Conservation (phyloP, 495 filamentous ascomycete genomes). For the Talaromyces thailandensis region DNA sequence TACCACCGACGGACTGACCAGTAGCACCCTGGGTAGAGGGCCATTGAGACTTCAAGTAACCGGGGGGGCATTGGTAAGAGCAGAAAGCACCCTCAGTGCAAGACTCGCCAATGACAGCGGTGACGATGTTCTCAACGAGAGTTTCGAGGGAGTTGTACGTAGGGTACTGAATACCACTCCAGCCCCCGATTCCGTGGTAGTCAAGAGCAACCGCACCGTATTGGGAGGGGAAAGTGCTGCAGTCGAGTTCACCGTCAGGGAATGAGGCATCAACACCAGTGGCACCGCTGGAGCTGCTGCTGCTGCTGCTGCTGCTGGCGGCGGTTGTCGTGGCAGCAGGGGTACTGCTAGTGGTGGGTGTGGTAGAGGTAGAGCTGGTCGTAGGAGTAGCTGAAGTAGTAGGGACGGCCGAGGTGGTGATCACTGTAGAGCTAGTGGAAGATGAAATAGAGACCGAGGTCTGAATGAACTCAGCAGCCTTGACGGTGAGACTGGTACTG, state of each 20-base stretch:
- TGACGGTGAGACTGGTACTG: slow-evolving; percentile 8
- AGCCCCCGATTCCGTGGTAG: slow-evolving; percentile 65
- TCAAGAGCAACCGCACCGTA: slow-evolving; percentile 71
- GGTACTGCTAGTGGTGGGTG: slow-evolving; percentile 14
- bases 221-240: slow-evolving; percentile 64
- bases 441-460: slow-evolving; percentile 13
- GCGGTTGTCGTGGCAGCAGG: slow-evolving; percentile 13
- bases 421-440: background rate
- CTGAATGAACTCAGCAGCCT: slow-evolving; percentile 20
- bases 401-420: slow-evolving; percentile 1
- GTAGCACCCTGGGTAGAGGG: slow-evolving; percentile 68
- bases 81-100: slow-evolving; percentile 64
- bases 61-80: slow-evolving; percentile 87
- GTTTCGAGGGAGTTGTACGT: slow-evolving; percentile 19
- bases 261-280: slow-evolving; percentile 59
- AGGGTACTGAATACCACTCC: slow-evolving; percentile 68
- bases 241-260: slow-evolving; percentile 66
- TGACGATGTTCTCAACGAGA: slow-evolving; percentile 50
- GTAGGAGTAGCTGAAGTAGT: slow-evolving; percentile 10
- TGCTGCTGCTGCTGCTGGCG: slow-evolving; percentile 12
- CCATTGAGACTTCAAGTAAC: slow-evolving; percentile 93
- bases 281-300: slow-evolving; percentile 20
- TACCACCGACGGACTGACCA: slow-evolving; percentile 81
- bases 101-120: slow-evolving; percentile 43
- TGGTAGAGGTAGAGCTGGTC: slow-evolving; percentile 12